Evolutionary conservation across 1,139 yeast genomes (phyloP).

Genomic region (Suhomyces terraborum): DNA sequence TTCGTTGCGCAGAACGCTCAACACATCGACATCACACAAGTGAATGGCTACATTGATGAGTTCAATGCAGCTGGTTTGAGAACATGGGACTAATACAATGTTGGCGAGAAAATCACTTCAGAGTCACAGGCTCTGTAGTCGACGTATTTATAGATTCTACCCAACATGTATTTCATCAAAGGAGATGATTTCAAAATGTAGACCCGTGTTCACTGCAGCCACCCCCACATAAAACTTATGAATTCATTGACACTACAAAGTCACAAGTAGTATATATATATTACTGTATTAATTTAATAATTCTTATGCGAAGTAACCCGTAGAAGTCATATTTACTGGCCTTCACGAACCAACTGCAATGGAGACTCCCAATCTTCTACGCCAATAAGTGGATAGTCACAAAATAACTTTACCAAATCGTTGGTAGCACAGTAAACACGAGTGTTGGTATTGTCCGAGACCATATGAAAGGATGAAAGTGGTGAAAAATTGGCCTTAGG

Average conservation of each 20-base stretch:
- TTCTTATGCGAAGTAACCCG: no score
- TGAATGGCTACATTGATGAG: conserved; percentile 4
- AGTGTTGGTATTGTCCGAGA: conserved; percentile 17
- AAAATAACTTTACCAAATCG: conserved; percentile 26
- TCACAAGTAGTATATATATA: no score
- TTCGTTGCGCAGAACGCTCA: conserved; percentile 7
- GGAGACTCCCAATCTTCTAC: conserved; percentile 26
- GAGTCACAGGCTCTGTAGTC: neutral
- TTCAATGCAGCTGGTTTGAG: neutral
- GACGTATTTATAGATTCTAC: neutral
- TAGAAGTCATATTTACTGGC: no score
- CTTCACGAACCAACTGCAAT: no score
- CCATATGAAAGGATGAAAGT: conserved; percentile 14
- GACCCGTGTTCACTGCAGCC: no score
- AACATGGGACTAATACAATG: neutral
- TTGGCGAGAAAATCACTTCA: neutral
- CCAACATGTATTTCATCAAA: no score
- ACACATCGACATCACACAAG: neutral
- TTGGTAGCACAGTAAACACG: conserved; percentile 27
- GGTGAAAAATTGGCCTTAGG: conserved; percentile 18
- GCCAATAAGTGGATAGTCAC: conserved; percentile 23
- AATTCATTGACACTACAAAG: no score
- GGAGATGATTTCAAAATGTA: no score
- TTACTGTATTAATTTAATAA: no score
- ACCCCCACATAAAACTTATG: neutral